These are phyloP conservation scores for Sporothrix phasma DNA, from an alignment of 2,329 filamentous ascomycete species.

Conservation along the genomic window DNA sequence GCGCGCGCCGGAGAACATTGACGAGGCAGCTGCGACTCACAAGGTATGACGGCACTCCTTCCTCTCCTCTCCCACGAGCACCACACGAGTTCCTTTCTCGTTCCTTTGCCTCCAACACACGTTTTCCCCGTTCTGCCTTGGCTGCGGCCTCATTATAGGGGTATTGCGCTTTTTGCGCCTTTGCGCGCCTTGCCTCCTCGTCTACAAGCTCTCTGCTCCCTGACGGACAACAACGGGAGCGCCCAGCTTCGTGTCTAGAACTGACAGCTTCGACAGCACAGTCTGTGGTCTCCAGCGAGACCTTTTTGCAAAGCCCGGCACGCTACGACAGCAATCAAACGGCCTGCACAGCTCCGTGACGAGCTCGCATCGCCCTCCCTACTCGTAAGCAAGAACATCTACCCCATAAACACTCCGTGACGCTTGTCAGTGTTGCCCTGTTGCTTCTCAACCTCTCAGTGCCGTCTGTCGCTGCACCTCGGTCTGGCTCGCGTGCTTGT, in stretches of 20 bases:
- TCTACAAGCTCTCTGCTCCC: not conserved
- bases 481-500: not conserved
- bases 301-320: not conserved
- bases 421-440: not conserved
- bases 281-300: not conserved
- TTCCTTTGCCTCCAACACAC: not conserved
- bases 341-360: not conserved
- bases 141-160: not conserved
- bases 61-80: not conserved
- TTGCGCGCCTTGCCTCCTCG: not conserved
- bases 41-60: constrained; percentile 5
- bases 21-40: not conserved
- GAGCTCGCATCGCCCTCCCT: not conserved
- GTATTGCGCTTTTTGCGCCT: not conserved
- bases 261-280: constrained; percentile 2
- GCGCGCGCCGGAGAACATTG: not conserved
- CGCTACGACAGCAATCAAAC: not conserved
- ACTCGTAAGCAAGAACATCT: constrained; percentile 1
- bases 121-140: not conserved
- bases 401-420: not conserved
- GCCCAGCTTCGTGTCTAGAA: constrained; percentile 2
- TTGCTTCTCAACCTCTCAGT: not conserved
- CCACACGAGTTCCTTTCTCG: not conserved
- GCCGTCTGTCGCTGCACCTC: not conserved
- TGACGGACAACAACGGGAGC: not conserved